phyloP scores from a whole-genome alignment of 768 basidiomycete genomes.

The Trametes maxima region DNA sequence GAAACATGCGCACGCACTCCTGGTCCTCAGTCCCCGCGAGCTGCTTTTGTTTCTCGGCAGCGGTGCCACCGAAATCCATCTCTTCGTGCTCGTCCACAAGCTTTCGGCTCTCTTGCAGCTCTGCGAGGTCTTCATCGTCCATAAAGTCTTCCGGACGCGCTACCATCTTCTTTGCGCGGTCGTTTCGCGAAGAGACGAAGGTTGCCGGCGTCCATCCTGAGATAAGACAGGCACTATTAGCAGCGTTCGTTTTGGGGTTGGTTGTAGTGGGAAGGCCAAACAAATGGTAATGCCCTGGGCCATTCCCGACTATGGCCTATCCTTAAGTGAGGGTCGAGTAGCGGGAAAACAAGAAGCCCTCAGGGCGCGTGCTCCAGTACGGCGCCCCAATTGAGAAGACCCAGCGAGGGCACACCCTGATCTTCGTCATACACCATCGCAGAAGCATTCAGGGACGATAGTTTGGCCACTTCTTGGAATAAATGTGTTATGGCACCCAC shows the following conservation, averaged over 20 bases:
- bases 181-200: constrained; percentile 85
- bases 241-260: no score
- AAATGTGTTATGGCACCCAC: constrained; percentile 39
- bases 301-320: no score
- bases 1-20: constrained; percentile 50
- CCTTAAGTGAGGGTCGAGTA: no score
- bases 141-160: constrained; percentile 91
- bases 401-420: no score
- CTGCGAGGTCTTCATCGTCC: constrained; percentile 97
- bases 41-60: constrained; percentile 43
- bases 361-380: no score
- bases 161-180: constrained; percentile 65
- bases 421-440: no score
- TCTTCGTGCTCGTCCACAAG: constrained; percentile 82
- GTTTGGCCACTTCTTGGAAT: not conserved
- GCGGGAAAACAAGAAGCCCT: no score
- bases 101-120: constrained; percentile 70
- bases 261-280: no score
- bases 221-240: not conserved
- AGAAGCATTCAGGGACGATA: no score
- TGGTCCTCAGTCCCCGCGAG: constrained; percentile 46
- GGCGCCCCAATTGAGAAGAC: no score
- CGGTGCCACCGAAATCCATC: constrained; percentile 66
- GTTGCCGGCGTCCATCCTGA: constrained; percentile 95
- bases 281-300: no score